phyloP scores from a whole-genome alignment of 2,329 filamentous ascomycete species.

The Neonectria punicea region DNA sequence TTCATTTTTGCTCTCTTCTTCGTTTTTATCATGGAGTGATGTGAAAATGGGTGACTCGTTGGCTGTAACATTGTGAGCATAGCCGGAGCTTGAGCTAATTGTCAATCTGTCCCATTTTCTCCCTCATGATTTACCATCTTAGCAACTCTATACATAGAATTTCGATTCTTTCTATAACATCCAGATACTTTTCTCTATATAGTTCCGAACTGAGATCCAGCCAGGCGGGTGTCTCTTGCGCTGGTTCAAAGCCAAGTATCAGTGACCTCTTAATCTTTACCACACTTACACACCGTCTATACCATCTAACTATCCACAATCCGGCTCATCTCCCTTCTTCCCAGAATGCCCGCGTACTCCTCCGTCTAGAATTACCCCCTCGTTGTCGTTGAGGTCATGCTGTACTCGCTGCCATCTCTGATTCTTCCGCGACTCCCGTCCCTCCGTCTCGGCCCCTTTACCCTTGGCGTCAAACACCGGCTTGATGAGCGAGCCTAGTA shows the following conservation, averaged over 20 bases:
- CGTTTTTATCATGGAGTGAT: too few species aligned
- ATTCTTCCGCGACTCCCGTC: constrained; percentile 55
- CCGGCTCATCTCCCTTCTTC: constrained; percentile 48
- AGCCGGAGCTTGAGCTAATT: too few species aligned
- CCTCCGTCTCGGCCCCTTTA: constrained; percentile 55
- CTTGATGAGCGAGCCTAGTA: constrained; percentile 72
- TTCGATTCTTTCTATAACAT: too few species aligned
- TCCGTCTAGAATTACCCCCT: constrained; percentile 67
- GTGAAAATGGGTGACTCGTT: too few species aligned
- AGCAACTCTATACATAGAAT: too few species aligned
- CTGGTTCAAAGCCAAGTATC: constrained; percentile 10
- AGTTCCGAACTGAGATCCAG: too few species aligned
- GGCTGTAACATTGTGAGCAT: too few species aligned
- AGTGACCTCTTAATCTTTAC: not conserved
- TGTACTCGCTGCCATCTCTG: constrained; percentile 69
- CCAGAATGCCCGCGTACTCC: constrained; percentile 58
- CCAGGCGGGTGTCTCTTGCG: constrained; percentile 1
- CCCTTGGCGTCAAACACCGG: constrained; percentile 68
- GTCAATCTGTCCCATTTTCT: too few species aligned
- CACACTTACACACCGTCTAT: not conserved
- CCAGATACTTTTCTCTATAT: too few species aligned
- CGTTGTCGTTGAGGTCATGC: constrained; percentile 68
- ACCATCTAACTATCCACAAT: constrained; percentile 44
- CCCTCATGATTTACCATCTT: too few species aligned
- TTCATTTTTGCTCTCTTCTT: too few species aligned